Conservation (phyloP, 140 eudicot genomes). For the Stevia rebaudiana region DNA sequence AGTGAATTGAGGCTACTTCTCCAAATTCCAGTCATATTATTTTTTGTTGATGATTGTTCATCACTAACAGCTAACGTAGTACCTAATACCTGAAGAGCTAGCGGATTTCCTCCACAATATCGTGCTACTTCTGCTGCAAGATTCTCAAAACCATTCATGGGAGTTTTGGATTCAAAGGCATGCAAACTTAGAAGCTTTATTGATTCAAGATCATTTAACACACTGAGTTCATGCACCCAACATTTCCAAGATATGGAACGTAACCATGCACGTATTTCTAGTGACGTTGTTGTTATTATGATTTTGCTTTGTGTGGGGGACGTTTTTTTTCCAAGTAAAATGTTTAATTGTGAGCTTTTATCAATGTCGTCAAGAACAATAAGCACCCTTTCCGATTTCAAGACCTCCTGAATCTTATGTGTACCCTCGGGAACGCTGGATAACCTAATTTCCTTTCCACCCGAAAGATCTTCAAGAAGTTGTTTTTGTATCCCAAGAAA, state of each 20-base stretch:
- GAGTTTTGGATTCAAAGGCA: conserved; percentile 2
- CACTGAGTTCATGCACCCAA: neutral
- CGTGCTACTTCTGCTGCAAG: neutral
- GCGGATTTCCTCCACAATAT: conserved; percentile 11
- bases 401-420: neutral
- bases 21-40: neutral
- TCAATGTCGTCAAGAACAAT: conserved; percentile 2
- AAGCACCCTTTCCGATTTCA: neutral
- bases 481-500: neutral
- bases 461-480: neutral
- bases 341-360: neutral
- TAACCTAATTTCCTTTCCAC: neutral
- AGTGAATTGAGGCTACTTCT: neutral
- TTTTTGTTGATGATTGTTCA: neutral
- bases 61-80: neutral
- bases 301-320: neutral
- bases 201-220: neutral
- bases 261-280: neutral
- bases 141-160: neutral
- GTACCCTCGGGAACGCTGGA: neutral
- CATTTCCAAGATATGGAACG: neutral
- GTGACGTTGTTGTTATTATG: neutral
- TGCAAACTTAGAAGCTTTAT: neutral
- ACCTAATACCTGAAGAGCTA: neutral
- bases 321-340: neutral